phyloP scores from a whole-genome alignment of 148 eudicot species.

The Silene conica region DNA sequence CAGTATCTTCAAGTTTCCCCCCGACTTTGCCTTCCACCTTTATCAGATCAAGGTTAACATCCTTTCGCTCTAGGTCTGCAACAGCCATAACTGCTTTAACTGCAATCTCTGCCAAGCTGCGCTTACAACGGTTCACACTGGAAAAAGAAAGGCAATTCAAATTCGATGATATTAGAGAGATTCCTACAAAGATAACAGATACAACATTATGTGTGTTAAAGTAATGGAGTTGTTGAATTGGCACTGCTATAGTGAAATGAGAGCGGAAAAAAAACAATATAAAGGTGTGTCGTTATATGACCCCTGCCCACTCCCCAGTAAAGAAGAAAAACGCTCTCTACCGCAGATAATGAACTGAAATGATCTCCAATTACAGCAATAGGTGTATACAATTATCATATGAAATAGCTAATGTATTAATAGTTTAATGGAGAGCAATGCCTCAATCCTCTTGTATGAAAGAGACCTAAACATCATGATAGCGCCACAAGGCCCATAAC shows the following conservation, averaged over 20 bases:
- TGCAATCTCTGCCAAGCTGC: conserved; percentile 91
- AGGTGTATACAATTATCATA: background rate
- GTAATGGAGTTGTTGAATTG: no score
- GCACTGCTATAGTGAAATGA: no score
- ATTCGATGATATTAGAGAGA: background rate
- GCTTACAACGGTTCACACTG: conserved; percentile 97
- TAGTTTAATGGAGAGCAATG: background rate
- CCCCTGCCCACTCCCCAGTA: background rate
- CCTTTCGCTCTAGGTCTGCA: conserved; percentile 95
- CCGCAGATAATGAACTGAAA: background rate
- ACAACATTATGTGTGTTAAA: background rate
- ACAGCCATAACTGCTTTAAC: conserved; percentile 95
- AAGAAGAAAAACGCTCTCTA: background rate
- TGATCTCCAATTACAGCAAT: background rate
- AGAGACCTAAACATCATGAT: background rate
- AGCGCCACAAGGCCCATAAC: background rate
- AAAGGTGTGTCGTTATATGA: background rate
- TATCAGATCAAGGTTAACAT: conserved; percentile 88
- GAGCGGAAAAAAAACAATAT: no score
- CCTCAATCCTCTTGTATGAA: background rate
- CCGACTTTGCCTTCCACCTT: conserved; percentile 98
- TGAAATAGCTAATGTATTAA: no score
- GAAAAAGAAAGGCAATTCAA: conserved; percentile 10
- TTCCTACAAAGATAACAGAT: background rate
- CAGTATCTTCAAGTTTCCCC: conserved; percentile 95